Percentiles rank a stretch among this genome's conserved stretches.
Conservation (phyloP, 1,139 yeast species). For the Petasospora fabianii region DNA sequence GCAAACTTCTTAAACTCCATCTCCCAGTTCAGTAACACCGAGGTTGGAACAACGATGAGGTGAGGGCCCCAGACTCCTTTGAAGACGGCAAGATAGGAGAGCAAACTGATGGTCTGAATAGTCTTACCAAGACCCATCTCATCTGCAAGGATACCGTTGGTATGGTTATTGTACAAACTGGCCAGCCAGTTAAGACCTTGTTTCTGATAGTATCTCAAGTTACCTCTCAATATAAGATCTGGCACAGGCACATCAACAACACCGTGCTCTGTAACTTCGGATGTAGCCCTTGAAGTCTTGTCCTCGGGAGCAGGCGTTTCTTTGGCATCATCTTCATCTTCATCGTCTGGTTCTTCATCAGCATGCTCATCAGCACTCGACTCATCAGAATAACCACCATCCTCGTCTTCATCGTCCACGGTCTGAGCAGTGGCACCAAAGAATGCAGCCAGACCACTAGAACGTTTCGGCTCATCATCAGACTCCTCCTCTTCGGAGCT, state of each 20-base stretch:
- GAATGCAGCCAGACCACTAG: slow-evolving; percentile 27
- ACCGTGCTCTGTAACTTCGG: slow-evolving; percentile 32
- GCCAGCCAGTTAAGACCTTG: slow-evolving; percentile 98
- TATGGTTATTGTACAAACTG: slow-evolving; percentile 83
- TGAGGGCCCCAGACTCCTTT: slow-evolving; percentile 98
- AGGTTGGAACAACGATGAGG: slow-evolving; percentile 92
- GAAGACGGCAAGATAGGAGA: slow-evolving; percentile 88
- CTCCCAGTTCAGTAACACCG: slow-evolving; percentile 99
- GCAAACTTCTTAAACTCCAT: slow-evolving; percentile 99
- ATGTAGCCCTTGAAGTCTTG: slow-evolving; percentile 23
- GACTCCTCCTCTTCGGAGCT: slow-evolving; percentile 11
- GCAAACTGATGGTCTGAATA: slow-evolving; percentile 86
- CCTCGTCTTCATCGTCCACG: slow-evolving; percentile 23
- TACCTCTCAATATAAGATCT: slow-evolving; percentile 69
- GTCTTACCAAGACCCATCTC: slow-evolving; percentile 99
- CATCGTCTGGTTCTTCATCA: slow-evolving; percentile 2
- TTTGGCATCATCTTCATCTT: slow-evolving; percentile 2
- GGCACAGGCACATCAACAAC: slow-evolving; percentile 72
- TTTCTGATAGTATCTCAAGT: slow-evolving; percentile 85
- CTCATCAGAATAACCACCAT: slow-evolving; percentile 19
- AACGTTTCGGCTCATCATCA: slow-evolving; percentile 13
- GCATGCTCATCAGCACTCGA: slow-evolving; percentile 9
- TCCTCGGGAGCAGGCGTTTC: slow-evolving; percentile 19
- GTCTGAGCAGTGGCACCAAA: slow-evolving; percentile 17
- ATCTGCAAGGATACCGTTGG: slow-evolving; percentile 96